Percentiles rank a stretch among this genome's conserved stretches.
These are phyloP conservation scores for Mycena maculata DNA, from an alignment of 768 basidiomycete genomes.

Conservation along the genomic window DNA sequence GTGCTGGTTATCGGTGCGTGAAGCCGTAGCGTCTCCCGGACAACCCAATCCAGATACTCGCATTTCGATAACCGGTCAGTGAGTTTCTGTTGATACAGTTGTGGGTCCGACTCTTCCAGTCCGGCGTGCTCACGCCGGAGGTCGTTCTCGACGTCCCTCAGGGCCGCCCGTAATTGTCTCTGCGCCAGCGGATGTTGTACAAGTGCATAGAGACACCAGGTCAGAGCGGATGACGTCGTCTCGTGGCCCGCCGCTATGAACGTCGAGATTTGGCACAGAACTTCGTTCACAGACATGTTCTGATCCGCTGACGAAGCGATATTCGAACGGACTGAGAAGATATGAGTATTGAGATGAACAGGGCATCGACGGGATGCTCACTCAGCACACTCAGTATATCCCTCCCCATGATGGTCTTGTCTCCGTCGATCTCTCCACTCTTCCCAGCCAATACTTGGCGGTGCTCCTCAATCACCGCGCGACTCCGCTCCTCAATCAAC, in stretches of 20 bases:
- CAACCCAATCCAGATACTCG: slow-evolving; percentile 69
- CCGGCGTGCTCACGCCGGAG: slow-evolving; percentile 36
- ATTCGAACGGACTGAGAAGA: slow-evolving; percentile 67
- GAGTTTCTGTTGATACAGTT: slow-evolving; percentile 29
- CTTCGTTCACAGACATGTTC: slow-evolving; percentile 66
- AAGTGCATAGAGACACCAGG: slow-evolving; percentile 74
- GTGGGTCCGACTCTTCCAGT: slow-evolving; percentile 22
- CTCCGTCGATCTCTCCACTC: slow-evolving; percentile 41
- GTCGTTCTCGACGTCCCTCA: slow-evolving; percentile 42
- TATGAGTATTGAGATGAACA: slow-evolving; percentile 8
- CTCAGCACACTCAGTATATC: slow-evolving; percentile 70
- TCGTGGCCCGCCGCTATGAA: slow-evolving; percentile 77
- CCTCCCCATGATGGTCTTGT: slow-evolving; percentile 51
- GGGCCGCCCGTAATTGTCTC: slow-evolving; percentile 56
- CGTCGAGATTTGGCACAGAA: slow-evolving; percentile 71
- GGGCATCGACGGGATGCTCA: slow-evolving; percentile 41
- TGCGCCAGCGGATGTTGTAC: slow-evolving; percentile 57
- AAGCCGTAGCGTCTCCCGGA: slow-evolving; percentile 67
- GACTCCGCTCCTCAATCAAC: slow-evolving; percentile 63
- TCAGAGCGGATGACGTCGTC: slow-evolving; percentile 66
- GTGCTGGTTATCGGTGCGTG: slow-evolving; percentile 69
- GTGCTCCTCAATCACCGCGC: slow-evolving; percentile 46
- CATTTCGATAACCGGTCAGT: slow-evolving; percentile 51
- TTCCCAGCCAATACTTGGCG: slow-evolving; percentile 28
- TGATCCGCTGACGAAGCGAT: slow-evolving; percentile 53